Evolutionary conservation across 805 yeast genomes (phyloP).

Genomic region (Ogataea pini): DNA sequence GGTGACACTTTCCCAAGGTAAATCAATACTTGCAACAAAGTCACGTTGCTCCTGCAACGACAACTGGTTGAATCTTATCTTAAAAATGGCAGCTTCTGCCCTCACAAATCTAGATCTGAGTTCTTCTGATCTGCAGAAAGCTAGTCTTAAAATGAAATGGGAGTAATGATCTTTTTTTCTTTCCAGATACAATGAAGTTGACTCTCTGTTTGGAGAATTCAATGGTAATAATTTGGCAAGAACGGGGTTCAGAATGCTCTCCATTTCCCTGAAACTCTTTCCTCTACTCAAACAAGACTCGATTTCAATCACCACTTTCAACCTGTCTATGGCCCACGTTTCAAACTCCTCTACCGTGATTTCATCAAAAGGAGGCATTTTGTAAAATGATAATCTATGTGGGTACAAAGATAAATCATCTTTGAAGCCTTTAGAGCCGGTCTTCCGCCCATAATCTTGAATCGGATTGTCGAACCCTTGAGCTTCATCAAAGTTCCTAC

Average conservation of each 20-base stretch:
- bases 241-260: conserved; percentile 62
- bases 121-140: conserved; percentile 86
- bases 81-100: conserved; percentile 75
- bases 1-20: conserved; percentile 71
- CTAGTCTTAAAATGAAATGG: conserved; percentile 83
- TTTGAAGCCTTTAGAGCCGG: conserved; percentile 30
- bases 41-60: conserved; percentile 66
- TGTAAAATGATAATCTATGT: conserved; percentile 72
- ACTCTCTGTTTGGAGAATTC: conserved; percentile 43
- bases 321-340: conserved; percentile 91
- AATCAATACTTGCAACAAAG: conserved; percentile 64
- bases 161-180: conserved; percentile 89
- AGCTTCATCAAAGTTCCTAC: conserved; percentile 56
- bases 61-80: conserved; percentile 65
- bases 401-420: conserved; percentile 40
- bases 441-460: conserved; percentile 27
- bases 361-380: conserved; percentile 76
- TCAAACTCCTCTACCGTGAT: conserved; percentile 92
- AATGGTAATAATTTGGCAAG: conserved; percentile 67
- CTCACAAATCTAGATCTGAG: conserved; percentile 75
- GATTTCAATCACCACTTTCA: conserved; percentile 79
- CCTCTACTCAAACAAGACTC: conserved; percentile 73
- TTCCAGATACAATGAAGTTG: conserved; percentile 49
- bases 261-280: conserved; percentile 64
- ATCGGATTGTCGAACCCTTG: conserved; percentile 32